phyloP scores from a whole-genome alignment of 108 stramenopile genomes.

The Aurantiochytrium sp. region DNA sequence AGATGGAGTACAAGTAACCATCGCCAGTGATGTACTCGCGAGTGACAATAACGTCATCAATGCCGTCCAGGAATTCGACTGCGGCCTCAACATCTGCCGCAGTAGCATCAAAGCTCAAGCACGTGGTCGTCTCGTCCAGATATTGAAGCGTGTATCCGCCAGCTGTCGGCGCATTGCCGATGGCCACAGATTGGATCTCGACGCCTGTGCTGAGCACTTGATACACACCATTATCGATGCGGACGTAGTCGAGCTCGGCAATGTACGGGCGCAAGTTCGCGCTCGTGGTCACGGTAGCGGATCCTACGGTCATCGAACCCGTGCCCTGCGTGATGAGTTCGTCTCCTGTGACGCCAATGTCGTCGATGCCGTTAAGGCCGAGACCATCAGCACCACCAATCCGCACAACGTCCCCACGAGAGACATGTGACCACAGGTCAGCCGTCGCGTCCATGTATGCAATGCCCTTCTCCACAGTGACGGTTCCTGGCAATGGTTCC shows the following conservation, averaged over 20 bases:
- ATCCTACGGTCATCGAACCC: neutral
- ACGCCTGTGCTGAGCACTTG: slow-evolving; percentile 42
- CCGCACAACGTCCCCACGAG: neutral
- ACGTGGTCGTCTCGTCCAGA: slow-evolving; percentile 47
- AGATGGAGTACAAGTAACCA: slow-evolving; percentile 61
- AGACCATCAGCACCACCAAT: neutral
- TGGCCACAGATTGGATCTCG: slow-evolving; percentile 55
- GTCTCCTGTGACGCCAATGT: neutral
- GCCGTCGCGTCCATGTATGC: neutral
- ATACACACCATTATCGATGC: slow-evolving; percentile 50
- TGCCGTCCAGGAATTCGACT: slow-evolving; percentile 37
- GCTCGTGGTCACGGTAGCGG: neutral
- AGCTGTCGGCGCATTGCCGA: slow-evolving; percentile 39
- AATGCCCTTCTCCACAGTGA: neutral
- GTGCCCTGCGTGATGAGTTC: neutral
- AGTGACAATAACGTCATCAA: slow-evolving; percentile 32
- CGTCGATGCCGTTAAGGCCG: neutral
- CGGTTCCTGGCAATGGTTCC: neutral
- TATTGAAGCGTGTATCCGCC: slow-evolving; percentile 20
- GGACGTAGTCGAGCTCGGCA: slow-evolving; percentile 54
- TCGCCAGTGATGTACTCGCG: slow-evolving; percentile 48
- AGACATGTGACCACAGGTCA: neutral
- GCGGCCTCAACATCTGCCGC: slow-evolving; percentile 45
- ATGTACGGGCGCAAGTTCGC: slow-evolving; percentile 48
- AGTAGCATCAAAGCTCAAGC: slow-evolving; percentile 56